These are phyloP conservation scores for Periconia macrospinosa DNA, from an alignment of 2,329 filamentous ascomycete genomes.

Conservation along the genomic window DNA sequence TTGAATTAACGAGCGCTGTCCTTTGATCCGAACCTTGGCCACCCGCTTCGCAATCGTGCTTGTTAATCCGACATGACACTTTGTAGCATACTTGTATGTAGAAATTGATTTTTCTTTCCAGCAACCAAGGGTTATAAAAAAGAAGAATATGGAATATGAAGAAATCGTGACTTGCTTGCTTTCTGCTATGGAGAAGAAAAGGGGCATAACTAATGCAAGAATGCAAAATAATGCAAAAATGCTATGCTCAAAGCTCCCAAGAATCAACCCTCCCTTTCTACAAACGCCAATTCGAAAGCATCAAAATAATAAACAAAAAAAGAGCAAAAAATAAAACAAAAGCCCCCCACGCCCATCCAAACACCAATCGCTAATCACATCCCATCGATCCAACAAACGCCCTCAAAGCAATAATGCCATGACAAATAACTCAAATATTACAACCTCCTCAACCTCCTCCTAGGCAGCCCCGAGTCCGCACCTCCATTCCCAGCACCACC, in stretches of 20 bases:
- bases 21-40: not conserved
- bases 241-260: too few species aligned
- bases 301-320: not conserved
- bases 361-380: not conserved
- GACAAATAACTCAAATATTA: constrained; percentile 2
- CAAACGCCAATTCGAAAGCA: not conserved
- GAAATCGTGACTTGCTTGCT: too few species aligned
- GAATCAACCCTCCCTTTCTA: too few species aligned
- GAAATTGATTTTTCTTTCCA: too few species aligned
- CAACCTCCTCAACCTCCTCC: constrained; percentile 28
- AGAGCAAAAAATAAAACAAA: not conserved
- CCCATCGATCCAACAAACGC: not conserved
- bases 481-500: not conserved
- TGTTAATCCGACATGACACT: not conserved
- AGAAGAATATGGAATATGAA: too few species aligned
- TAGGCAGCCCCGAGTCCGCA: constrained; percentile 31
- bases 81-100: too few species aligned
- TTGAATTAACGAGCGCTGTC: not conserved
- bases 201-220: too few species aligned
- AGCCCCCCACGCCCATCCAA: not conserved
- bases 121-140: too few species aligned
- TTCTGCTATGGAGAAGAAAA: too few species aligned
- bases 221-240: too few species aligned
- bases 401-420: not conserved
- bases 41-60: not conserved